phyloP scores from a whole-genome alignment of 441 rosid species.

The Erodium chrysanthum region DNA sequence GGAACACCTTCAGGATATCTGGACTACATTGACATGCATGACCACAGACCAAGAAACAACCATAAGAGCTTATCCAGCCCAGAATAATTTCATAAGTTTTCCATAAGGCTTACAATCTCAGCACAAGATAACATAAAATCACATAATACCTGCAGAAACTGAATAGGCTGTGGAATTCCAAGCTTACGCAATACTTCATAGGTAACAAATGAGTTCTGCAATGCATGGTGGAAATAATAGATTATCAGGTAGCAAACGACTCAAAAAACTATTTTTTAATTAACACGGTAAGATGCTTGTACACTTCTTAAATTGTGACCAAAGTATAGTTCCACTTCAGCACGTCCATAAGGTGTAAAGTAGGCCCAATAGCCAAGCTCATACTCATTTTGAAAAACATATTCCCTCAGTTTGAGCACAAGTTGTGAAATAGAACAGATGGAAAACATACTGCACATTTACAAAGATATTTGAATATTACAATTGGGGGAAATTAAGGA shows the following conservation, averaged over 20 bases:
- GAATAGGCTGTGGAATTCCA: conserved; percentile 83
- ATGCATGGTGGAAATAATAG: conserved; percentile 18
- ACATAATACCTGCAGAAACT: conserved; percentile 73
- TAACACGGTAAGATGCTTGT: background rate
- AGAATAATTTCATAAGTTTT: conserved; percentile 12
- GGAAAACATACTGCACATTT: conserved; percentile 12
- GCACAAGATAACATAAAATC: conserved; percentile 9
- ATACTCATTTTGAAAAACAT: background rate
- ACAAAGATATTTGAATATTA: conserved; percentile 9
- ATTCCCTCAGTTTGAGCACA: background rate
- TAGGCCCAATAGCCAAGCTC: background rate
- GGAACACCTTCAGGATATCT: conserved; percentile 89
- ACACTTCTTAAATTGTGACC: background rate
- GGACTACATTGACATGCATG: conserved; percentile 55
- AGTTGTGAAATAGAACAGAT: background rate
- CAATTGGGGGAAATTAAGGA: conserved; percentile 12
- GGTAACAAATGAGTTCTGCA: conserved; percentile 74
- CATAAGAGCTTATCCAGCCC: conserved; percentile 16
- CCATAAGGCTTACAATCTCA: conserved; percentile 10
- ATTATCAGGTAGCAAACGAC: background rate
- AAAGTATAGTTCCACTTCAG: conserved; percentile 2
- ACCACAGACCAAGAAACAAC: conserved; percentile 30
- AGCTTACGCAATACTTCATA: conserved; percentile 76
- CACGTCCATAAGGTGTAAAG: background rate
- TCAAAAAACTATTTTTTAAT: background rate